Evolutionary conservation across 2,329 filamentous ascomycete genomes (phyloP), one percentile per base, ranked within the genome.

Genomic region (Venturia nashicola): DNA sequence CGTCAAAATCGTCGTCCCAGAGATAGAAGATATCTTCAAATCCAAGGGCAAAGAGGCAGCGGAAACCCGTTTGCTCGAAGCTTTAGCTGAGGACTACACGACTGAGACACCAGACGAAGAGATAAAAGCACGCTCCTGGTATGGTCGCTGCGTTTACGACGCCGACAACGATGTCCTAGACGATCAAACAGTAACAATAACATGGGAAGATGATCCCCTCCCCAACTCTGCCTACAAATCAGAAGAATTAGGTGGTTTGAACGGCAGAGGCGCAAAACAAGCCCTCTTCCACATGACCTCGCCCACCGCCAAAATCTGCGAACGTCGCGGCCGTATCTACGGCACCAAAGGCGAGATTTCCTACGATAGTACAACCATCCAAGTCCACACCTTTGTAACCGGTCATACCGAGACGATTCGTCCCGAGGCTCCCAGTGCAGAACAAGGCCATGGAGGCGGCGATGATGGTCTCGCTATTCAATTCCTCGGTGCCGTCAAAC

Each of bases 281-380:
- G 93, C 92, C 0, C 86, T 86, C 1, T 89, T 97, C 72, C 93
- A 97, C 75, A 97, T 97, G 93, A 87, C 93, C 2, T 91, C 93
- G 1, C 90, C 92, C 66, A 96, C 92, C 0, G 86, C 90, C 71
- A 87, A 88, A 71, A 88, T 95, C 68, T 97, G 93, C 73, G 84
- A 96, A 68, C 86, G 94, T 3, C 87, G 91, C 65, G 91, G 90
- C 0, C 80, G 90, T 65, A 85, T 97, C 59, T 96, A 97, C 75
- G 94, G 94, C 60, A 89, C 89, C 0, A 79, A 85, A 61, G 94
- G 93, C 54, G 93, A 97, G 75, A 84, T 97, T 36, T 84, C 86
- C 68, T 94, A 95, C 67, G 91, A 97, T 76, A 91, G 88, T 62
- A 79, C 79, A 23, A 86, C 80, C 0, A 96, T 97, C 74, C 84